Base-by-base conservation (phyloP, 495 filamentous ascomycete genomes). In the Cudoniella acicularis region DNA sequence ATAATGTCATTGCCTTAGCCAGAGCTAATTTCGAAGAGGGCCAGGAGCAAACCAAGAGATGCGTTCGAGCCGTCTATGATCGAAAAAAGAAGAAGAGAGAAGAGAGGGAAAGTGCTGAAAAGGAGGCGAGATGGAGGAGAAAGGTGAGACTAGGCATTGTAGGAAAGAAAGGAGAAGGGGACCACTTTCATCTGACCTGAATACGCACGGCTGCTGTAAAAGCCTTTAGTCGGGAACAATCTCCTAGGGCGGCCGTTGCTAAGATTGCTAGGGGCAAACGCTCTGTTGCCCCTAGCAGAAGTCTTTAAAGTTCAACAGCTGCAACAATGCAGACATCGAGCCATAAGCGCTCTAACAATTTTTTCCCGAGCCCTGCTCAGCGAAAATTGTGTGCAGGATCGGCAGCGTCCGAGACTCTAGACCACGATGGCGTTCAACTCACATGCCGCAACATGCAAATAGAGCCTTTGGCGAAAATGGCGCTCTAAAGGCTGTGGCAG, bases 41-140 rank as follows among this genome's bases (percentile, higher is more conserved):
- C 0, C 77, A 81, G 54, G 87, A 88, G 43, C 84, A 86, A 72
- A 86, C 90, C 21, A 85, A 83, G 57, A 79, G 84, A 21, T 87
- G 87, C 21, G 86, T 98, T n/a, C 75, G 87, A 49, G 94, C 92
- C 16, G 92, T 98, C 0, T 98, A 96, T 71, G 90, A 96, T 77
- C 77, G 94, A 59, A 96, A 96, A 77, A 92, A 85, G 73, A 81
- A 75, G 64, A 68, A 79, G 69, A 78, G 93, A 49, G 60, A 88
- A 60, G 75, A 83, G 63, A 72, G 73, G 49, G 85, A 92, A 70
- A 60, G 64, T 23, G 65, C 67, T 60, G 69, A 79, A 68, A 71
- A 64, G 60, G 74, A 79, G 60, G 77, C 79, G 53, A 64, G 67
- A 62, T 76, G 70, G 60, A 73, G 74, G 57, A 68, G 75, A 54